Evolutionary conservation across 192 early-diverging fungal genomes (phyloP), one percentile per base, ranked within the genome.

Genomic region (Coemansia sp.): DNA sequence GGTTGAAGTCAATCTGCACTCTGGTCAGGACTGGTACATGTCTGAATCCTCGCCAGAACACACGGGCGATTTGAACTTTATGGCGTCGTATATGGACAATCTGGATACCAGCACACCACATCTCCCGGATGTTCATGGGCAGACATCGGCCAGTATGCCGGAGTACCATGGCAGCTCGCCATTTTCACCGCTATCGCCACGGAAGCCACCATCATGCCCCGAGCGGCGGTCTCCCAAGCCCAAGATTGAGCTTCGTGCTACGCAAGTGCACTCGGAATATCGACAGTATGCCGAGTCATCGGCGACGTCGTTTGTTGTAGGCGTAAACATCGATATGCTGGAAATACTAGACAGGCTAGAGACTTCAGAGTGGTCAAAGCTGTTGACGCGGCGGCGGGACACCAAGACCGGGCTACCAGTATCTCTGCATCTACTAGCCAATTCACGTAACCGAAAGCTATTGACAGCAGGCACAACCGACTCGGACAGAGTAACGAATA

Each of bases 281-380:
- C 57, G 62, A 31, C 70, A 69, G 50, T 79, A 61, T 41, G 52
- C 76, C 2, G 76, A 72, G 44, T 14, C 55, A 0, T 79, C 76
- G 3, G 39, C 45, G 0, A 63, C 59, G 8, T 65, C 76, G 16
- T 79, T 63, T 47, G 66, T 70, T 42, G 19, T 70, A 33, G 69
- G 69, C 0, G 44, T 72, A 31, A 73, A 63, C 18, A 50, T 79
- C 12, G 61, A 63, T 8, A 61, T 69, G 59, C 55, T 79, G 10
- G 76, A 79, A 38, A 62, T 79, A n/a, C 41, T 79, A 18, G 76
- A 79, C 37, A 55, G 73, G 58, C 58, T 79, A 9, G 76, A 79
- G 36, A 59, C 70, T 8, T 79, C 76, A 0, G 76, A 79, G 43
- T 79, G 76, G 76, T 72, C 69, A 28, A 79, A 79, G 49, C 69